These are phyloP conservation scores for Aspergillus diversus DNA, from an alignment of 495 filamentous ascomycete genomes.

Conservation along the genomic window DNA sequence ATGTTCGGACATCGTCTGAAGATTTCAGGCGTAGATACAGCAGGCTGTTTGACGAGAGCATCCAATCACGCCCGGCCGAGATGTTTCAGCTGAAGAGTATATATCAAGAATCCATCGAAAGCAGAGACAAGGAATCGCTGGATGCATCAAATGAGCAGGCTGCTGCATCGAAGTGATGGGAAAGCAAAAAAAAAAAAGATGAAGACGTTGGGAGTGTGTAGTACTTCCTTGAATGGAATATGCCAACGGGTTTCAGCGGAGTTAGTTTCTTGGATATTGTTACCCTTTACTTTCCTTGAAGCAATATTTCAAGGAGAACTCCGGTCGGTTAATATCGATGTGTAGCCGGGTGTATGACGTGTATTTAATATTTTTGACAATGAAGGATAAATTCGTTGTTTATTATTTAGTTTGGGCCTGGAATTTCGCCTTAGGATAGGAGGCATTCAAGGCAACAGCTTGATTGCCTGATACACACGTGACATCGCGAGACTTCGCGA, in stretches of 20 bases:
- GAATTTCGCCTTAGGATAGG: neutral
- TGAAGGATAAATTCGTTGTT: neutral
- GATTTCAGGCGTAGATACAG: slow-evolving; percentile 44
- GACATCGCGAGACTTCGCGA: slow-evolving; percentile 39
- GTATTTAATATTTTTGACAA: neutral
- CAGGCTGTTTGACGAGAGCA: slow-evolving; percentile 43
- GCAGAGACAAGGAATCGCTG: slow-evolving; percentile 24
- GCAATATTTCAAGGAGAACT: slow-evolving; percentile 8
- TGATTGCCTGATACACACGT: slow-evolving; percentile 38
- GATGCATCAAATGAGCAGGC: slow-evolving; percentile 9
- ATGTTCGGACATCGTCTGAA: slow-evolving; percentile 41
- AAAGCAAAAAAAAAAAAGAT: neutral
- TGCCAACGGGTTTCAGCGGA: neutral
- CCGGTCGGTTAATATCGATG: neutral
- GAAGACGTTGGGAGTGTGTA: too few species aligned
- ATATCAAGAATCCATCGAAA: slow-evolving; percentile 21
- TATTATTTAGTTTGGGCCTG: neutral
- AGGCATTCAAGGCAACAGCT: slow-evolving; percentile 15
- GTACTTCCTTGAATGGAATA: neutral
- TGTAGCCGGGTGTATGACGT: neutral
- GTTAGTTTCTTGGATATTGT: slow-evolving; percentile 19
- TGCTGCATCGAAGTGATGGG: slow-evolving; percentile 1
- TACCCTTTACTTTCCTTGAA: slow-evolving; percentile 15
- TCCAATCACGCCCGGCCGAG: slow-evolving; percentile 33
- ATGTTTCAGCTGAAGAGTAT: slow-evolving; percentile 32